Evolutionary conservation across 257 asterid genomes (phyloP).

Genomic region (Petrea volubilis): DNA sequence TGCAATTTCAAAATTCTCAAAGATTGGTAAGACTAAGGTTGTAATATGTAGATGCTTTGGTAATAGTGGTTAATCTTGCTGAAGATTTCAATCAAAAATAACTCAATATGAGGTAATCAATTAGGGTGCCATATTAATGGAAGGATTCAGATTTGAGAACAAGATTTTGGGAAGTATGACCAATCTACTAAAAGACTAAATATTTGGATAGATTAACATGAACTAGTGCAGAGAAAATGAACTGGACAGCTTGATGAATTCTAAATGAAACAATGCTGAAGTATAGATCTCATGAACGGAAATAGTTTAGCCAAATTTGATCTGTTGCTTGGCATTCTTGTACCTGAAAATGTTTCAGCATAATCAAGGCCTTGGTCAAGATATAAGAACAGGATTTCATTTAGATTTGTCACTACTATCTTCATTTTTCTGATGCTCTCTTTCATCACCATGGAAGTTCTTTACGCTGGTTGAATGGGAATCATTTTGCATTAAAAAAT

Average conservation of each 20-base stretch:
- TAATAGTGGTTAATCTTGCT: not conserved
- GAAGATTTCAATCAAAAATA: constrained; percentile 9
- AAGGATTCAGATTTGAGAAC: too few relatives aligned
- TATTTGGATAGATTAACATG: not conserved
- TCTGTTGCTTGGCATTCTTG: not conserved
- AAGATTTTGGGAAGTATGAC: not conserved
- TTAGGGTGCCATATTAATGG: too few relatives aligned
- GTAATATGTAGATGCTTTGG: not conserved
- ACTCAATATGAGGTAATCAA: not conserved
- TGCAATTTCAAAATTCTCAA: not conserved
- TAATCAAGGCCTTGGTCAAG: not conserved
- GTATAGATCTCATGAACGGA: not conserved
- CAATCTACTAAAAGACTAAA: not conserved
- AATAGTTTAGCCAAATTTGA: not conserved
- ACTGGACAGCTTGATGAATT: constrained; percentile 2
- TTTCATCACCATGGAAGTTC: not conserved
- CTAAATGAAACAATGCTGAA: not conserved
- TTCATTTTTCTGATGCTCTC: constrained; percentile 23
- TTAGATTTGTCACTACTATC: not conserved
- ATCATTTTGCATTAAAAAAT: constrained; percentile 8
- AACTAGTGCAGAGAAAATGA: not conserved
- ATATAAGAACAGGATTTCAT: not conserved
- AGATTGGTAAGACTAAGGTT: not conserved
- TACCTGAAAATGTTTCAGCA: not conserved
- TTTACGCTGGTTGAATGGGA: constrained; percentile 14